Evolutionary conservation across 108 stramenopile genomes (phyloP).

Genomic region (Skeletonema tropicum): DNA sequence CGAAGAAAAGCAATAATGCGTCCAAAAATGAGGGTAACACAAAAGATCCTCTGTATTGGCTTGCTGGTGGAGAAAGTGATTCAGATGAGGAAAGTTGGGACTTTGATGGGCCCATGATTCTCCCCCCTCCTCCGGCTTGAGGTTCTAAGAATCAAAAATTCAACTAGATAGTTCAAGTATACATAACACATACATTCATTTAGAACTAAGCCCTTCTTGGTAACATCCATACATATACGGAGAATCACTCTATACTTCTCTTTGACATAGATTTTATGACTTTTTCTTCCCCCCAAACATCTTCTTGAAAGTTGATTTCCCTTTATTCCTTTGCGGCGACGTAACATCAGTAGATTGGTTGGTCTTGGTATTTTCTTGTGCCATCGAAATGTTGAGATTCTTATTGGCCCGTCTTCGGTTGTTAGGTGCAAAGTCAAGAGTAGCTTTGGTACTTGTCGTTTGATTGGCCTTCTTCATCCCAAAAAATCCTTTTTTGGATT

Average conservation of each 20-base stretch:
- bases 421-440: neutral
- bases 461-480: neutral
- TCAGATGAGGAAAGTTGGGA: slow-evolving; percentile 50
- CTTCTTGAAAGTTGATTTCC: neutral
- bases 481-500: neutral
- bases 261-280: neutral
- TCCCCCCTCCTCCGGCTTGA: slow-evolving; percentile 32
- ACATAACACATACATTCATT: neutral
- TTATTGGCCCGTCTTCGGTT: neutral
- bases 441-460: neutral
- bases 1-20: neutral
- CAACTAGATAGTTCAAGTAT: neutral
- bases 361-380: neutral
- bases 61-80: slow-evolving; percentile 30
- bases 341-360: neutral
- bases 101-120: slow-evolving; percentile 50
- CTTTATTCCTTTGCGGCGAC: neutral
- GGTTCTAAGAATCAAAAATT: neutral
- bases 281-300: slow-evolving; percentile 3
- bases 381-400: neutral
- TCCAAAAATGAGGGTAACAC: neutral
- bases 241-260: neutral
- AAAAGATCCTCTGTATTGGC: slow-evolving; percentile 23
- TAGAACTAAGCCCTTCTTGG: neutral
- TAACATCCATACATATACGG: neutral